A percentile compares a stretch with the other conserved stretches of the same genome.
phyloP scores from a whole-genome alignment of 208 protist species.

The Trypanosoma avium region DNA sequence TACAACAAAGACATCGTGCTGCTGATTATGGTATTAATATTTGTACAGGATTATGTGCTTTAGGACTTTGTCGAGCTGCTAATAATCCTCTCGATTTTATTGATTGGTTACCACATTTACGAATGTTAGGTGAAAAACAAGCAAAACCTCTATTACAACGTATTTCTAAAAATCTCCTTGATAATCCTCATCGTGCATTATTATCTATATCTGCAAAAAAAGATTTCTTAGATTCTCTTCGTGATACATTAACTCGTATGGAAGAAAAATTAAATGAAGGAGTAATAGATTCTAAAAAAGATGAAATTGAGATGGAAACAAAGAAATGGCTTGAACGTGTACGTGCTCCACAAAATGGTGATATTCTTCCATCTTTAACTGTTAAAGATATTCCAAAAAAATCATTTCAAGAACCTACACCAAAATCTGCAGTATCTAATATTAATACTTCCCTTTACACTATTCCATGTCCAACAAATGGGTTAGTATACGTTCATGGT shows the following conservation, averaged over 20 bases:
- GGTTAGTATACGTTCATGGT: constrained; percentile 89
- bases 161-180: constrained; percentile 61
- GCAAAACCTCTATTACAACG: constrained; percentile 59
- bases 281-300: constrained; percentile 56
- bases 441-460: constrained; percentile 41
- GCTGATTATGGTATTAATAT: constrained; percentile 86
- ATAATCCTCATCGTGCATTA: constrained; percentile 71
- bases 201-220: constrained; percentile 72
- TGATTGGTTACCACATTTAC: constrained; percentile 85
- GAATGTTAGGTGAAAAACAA: constrained; percentile 51
- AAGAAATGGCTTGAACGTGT: constrained; percentile 67
- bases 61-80: constrained; percentile 66
- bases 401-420: constrained; percentile 78
- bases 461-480: constrained; percentile 79
- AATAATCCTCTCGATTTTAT: constrained; percentile 84
- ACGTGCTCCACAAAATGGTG: constrained; percentile 55
- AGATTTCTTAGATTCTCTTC: constrained; percentile 62
- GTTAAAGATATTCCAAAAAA: constrained; percentile 73
- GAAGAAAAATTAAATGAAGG: constrained; percentile 60
- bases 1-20: constrained; percentile 86
- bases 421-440: constrained; percentile 21
- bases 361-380: constrained; percentile 80
- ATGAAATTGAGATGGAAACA: constrained; percentile 55
- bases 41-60: constrained; percentile 69
- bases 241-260: constrained; percentile 47